Conservation (phyloP, 306 rosid genomes). For the Cicer cuneatum region DNA sequence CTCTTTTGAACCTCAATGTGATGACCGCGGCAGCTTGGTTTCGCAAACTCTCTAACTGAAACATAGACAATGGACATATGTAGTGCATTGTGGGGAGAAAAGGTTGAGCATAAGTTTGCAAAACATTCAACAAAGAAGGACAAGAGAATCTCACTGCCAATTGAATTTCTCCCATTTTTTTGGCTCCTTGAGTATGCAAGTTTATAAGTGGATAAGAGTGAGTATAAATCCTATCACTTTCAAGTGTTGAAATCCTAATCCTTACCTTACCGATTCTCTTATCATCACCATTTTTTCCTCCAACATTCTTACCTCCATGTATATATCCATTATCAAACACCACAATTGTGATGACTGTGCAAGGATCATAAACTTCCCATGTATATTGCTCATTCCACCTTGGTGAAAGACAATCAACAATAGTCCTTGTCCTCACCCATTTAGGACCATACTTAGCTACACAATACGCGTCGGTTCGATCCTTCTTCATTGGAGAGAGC, state of each 20-base stretch:
- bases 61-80: constrained; percentile 45
- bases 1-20: constrained; percentile 38
- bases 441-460: constrained; percentile 61
- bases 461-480: constrained; percentile 55
- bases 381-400: constrained; percentile 54
- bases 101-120: constrained; percentile 51
- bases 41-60: constrained; percentile 53
- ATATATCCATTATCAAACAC: constrained; percentile 59
- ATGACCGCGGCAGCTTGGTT: constrained; percentile 46
- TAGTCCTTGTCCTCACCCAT: constrained; percentile 63
- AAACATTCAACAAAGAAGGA: constrained; percentile 48
- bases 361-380: constrained; percentile 62
- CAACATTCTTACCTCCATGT: constrained; percentile 35
- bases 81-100: constrained; percentile 57
- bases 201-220: constrained; percentile 54
- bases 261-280: constrained; percentile 57
- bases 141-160: constrained; percentile 64
- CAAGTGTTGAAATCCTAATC: constrained; percentile 57
- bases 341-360: constrained; percentile 56
- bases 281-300: constrained; percentile 34
- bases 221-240: constrained; percentile 51
- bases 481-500: constrained; percentile 55
- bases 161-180: constrained; percentile 53
- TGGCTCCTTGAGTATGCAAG: constrained; percentile 38
- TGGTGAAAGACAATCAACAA: constrained; percentile 49